Evolutionary conservation across 495 filamentous ascomycete genomes (phyloP), one percentile per base, ranked within the genome.

Genomic region (Terfezia boudieri): DNA sequence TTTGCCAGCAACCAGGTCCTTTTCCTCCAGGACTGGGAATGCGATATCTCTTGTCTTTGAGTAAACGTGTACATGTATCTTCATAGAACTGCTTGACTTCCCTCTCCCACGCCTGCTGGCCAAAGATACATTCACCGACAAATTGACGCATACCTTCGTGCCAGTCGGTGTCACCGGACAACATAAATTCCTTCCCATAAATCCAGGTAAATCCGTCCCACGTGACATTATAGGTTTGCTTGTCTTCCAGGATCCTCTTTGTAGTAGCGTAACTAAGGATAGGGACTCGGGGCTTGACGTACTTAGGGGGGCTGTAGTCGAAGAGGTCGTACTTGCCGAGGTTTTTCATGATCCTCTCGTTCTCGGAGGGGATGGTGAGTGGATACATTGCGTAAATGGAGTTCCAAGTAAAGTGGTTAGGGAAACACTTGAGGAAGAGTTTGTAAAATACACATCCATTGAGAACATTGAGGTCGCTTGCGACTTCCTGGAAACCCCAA

Each of bases 351-450:
- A 92, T 89, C 60, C 76, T 78, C 43, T 70, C 67, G 59, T 83
- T 90, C 66, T 90, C 85, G 36, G 67, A 60, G 9, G 83, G 82
- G 23, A 83, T 79, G 7, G 82, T 85, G 76, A 93, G 83, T 5
- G 86, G 86, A 62, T 83, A 90, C 60, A 86, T 82, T n/a, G 84
- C 84, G 57, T 90, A 92, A 56, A 88, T 78, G 1, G 83, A 87
- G 67, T 90, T 81, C 35, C 70, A 63, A 64, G 79, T 81, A 76
- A 84, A 89, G 64, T 80, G 77, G 58, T 81, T 75, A 2, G 86
- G 86, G 73, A 93, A 86, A 2, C 84, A 81, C 20, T 82, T 74
- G 50, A 81, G 68, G 52, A 85, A 79, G 53, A 92, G 71, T 70
- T 89, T 93, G 70, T 88, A 88, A 65, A 88, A 79, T 4, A 89